phyloP scores from a whole-genome alignment of 1,284 basidiomycete species.

The Stereum hirsutum region DNA sequence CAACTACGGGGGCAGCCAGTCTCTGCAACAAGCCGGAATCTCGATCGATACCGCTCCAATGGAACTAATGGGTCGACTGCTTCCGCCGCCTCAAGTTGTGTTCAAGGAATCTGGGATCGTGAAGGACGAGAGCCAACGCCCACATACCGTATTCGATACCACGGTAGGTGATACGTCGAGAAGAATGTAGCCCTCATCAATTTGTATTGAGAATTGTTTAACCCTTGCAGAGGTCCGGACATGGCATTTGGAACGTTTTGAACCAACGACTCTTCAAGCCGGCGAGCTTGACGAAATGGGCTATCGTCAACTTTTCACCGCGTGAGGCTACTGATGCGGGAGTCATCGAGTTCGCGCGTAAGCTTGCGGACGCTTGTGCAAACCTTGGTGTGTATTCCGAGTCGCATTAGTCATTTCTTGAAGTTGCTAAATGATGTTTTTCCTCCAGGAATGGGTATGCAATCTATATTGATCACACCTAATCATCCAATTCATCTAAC shows the following conservation, averaged over 20 bases:
- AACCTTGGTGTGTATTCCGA: no score
- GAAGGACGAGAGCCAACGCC: slow-evolving; percentile 7
- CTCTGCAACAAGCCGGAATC: slow-evolving; percentile 23
- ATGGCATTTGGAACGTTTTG: slow-evolving; percentile 27
- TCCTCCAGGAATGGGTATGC: no score
- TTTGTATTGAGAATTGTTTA: no score
- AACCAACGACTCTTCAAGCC: slow-evolving; percentile 10
- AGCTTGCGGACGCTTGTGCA: no score
- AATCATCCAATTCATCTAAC: no score
- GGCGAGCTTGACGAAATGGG: slow-evolving; percentile 14
- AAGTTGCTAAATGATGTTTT: no score
- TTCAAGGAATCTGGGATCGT: slow-evolving; percentile 2
- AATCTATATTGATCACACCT: no score
- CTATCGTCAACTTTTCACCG: slow-evolving; percentile 13
- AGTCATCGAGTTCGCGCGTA: no score
- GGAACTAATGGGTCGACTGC: slow-evolving; percentile 16
- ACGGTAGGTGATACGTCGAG: no score
- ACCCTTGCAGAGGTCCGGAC: slow-evolving; percentile 1
- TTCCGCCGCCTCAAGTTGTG: slow-evolving; percentile 20
- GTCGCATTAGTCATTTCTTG: no score
- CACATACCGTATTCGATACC: slow-evolving; percentile 1
- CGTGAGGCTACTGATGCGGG: no score
- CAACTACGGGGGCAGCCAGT: slow-evolving; percentile 24
- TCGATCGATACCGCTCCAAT: slow-evolving; percentile 16
- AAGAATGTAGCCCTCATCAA: no score